These are phyloP conservation scores for Xylaria sp. DNA, from an alignment of 2,329 filamentous ascomycete species.

Conservation along the genomic window DNA sequence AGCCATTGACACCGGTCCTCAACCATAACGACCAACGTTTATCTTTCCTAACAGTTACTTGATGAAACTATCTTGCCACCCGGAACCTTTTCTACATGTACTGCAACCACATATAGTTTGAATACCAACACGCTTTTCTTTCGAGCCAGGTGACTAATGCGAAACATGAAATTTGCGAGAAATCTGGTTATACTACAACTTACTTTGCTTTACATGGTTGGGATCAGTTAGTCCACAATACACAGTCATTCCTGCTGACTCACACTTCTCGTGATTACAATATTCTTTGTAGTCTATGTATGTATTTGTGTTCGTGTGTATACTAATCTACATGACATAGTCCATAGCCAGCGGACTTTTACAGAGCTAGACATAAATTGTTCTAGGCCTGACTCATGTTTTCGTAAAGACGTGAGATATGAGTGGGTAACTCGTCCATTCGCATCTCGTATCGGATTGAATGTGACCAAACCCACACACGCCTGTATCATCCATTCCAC, in stretches of 20 bases:
- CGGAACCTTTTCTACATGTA: not conserved
- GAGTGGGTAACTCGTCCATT: not conserved
- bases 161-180: not conserved
- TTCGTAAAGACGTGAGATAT: slow-evolving; percentile 3
- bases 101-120: not conserved
- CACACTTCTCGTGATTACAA: slow-evolving; percentile 6
- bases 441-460: not conserved
- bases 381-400: not conserved
- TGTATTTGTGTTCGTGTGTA: not conserved
- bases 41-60: not conserved
- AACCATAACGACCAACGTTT: not conserved
- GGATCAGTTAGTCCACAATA: slow-evolving; percentile 15
- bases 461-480: not conserved
- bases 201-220: not conserved
- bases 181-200: not conserved
- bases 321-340: slow-evolving; percentile 30
- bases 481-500: not conserved
- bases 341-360: not conserved
- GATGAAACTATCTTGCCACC: not conserved
- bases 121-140: not conserved
- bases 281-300: slow-evolving; percentile 19
- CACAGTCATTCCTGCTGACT: slow-evolving; percentile 16
- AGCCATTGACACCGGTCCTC: not conserved
- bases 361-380: not conserved
- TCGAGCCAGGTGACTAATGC: not conserved